Conservation (phyloP, 2,329 filamentous ascomycete genomes). For the Pyricularia sp. region DNA sequence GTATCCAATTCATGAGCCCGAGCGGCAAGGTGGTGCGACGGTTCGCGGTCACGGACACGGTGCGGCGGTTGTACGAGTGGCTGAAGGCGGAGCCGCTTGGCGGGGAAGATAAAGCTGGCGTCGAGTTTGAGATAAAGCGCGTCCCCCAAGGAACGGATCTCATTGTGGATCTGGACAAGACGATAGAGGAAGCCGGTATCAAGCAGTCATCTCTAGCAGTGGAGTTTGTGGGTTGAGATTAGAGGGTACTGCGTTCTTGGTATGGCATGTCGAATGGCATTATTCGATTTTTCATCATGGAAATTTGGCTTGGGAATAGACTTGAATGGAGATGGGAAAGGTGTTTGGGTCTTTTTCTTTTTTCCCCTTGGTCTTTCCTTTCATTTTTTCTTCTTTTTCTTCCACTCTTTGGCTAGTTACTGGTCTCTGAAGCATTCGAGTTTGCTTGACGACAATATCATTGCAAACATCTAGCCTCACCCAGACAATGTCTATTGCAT, state of each 20-base stretch:
- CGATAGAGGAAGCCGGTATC: slow-evolving; percentile 71
- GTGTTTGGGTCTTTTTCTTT: slow-evolving; percentile 1
- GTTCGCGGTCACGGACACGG: slow-evolving; percentile 68
- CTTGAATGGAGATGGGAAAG: slow-evolving; percentile 1
- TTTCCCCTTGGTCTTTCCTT: slow-evolving; percentile 3
- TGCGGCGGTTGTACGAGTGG: slow-evolving; percentile 89
- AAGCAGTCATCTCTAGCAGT: slow-evolving; percentile 96
- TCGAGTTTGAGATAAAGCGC: slow-evolving; percentile 78
- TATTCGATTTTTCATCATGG: not conserved
- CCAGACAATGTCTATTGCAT: not conserved
- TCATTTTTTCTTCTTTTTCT: slow-evolving; percentile 5
- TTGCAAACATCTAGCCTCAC: not conserved
- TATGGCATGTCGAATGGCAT: not conserved
- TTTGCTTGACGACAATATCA: not conserved
- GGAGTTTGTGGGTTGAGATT: slow-evolving; percentile 59
- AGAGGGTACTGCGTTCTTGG: slow-evolving; percentile 12
- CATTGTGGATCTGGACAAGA: slow-evolving; percentile 62
- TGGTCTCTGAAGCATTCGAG: not conserved
- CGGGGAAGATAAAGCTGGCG: slow-evolving; percentile 61
- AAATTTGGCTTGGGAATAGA: not conserved
- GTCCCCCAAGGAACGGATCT: slow-evolving; percentile 74
- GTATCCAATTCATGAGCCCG: slow-evolving; percentile 87
- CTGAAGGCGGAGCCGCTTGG: slow-evolving; percentile 79
- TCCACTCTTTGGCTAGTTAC: not conserved
- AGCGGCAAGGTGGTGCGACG: slow-evolving; percentile 77